Base-by-base conservation (phyloP, 2,329 filamentous ascomycete genomes). In the Apiospora sp. region DNA sequence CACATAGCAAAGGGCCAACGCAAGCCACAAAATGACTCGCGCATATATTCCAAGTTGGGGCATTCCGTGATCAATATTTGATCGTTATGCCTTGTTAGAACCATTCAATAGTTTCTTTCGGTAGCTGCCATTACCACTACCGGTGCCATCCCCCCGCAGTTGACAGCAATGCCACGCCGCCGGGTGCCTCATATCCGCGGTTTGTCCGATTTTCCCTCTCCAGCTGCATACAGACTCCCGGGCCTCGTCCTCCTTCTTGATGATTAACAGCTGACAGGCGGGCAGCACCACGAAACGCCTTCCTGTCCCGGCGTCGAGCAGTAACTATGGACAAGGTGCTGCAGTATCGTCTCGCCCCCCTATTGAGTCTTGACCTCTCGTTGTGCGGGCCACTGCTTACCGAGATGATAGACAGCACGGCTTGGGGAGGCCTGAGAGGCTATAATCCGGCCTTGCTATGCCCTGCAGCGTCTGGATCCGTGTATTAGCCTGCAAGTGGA, bases 11-110 rank as follows among this genome's bases (percentile, higher is more conserved):
- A 41, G 58, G 41, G 12, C 58, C 58, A 64, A 64, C 58, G 34
- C 58, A 64, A 64, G 58, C 58, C 58, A 64, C 58, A 64, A 64
- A 64, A 64, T 64, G 58, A 64, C 58, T 64, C 58, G 58, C 54
- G 30, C 58, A n/a, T 30, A 10, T 37, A n/a, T 64, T 41, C 58
- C 58, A 37, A 64, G 58, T 64, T 64, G 58, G 58, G 58, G 34
- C 58, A 64, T 64, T 64, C 34, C 58, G 58, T 37, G 30, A 41
- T 64, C 34, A 41, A 64, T 13, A 64, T 64, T 64, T 41, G 58
- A 41, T 34, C 1, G 58, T 64, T 64, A 64, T 64, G 58, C 58
- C 58, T 64, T 64, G 58, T 41, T 41, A 41, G 30, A 64, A 64
- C 58, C 58, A 64, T 41, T 41, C 30, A 64, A 64, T 64, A 64